Percentiles rank a stretch among this genome's conserved stretches.
Conservation (phyloP, 306 rosid species). For the Dalbergia cochinchinensis region DNA sequence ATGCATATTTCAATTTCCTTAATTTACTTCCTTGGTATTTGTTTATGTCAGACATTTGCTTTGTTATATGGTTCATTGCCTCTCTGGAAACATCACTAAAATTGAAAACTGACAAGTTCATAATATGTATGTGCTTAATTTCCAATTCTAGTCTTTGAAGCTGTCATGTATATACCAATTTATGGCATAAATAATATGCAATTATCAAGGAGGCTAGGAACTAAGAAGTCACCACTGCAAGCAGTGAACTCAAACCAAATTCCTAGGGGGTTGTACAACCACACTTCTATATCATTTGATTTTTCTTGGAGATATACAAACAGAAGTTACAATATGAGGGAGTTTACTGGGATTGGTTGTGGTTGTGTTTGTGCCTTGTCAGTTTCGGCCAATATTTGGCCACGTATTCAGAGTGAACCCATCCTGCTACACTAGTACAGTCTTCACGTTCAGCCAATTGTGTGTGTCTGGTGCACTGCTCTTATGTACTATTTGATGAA, state of each 20-base stretch:
- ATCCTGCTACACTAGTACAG: constrained; percentile 24
- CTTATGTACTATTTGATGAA: constrained; percentile 29
- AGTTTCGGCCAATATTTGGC: constrained; percentile 27
- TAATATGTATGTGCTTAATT: constrained; percentile 32
- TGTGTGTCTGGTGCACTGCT: constrained; percentile 27
- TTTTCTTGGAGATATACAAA: neutral
- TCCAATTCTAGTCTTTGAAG: constrained; percentile 34
- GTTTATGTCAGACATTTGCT: constrained; percentile 19
- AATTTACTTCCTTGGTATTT: neutral
- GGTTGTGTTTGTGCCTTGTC: constrained; percentile 24
- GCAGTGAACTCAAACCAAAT: constrained; percentile 6
- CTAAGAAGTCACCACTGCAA: constrained; percentile 24
- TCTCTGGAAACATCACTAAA: constrained; percentile 47
- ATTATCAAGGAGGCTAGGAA: constrained; percentile 24
- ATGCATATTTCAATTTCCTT: constrained; percentile 41
- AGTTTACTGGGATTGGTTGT: constrained; percentile 25
- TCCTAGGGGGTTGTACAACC: neutral
- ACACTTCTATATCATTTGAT: neutral
- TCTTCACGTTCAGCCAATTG: constrained; percentile 38
- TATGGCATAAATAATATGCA: constrained; percentile 26
- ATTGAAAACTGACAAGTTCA: constrained; percentile 37
- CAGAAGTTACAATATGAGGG: constrained; percentile 38
- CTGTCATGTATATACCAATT: neutral
- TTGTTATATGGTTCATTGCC: constrained; percentile 38
- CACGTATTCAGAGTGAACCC: constrained; percentile 23